Conservation (phyloP, 2,329 filamentous ascomycete genomes). For the Setomelanomma holmii region DNA sequence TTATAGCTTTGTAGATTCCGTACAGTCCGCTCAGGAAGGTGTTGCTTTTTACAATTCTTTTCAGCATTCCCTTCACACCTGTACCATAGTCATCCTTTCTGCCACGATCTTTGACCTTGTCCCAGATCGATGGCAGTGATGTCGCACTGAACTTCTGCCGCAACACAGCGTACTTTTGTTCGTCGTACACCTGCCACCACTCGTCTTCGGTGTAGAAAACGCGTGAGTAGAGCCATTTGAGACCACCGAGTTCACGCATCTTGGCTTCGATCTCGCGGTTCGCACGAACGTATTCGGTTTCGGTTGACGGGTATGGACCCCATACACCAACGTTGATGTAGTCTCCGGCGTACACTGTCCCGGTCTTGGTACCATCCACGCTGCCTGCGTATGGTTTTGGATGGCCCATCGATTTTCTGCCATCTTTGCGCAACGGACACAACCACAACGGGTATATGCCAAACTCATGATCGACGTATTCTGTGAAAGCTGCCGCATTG, state of each 20-base stretch:
- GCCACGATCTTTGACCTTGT: conserved; percentile 64
- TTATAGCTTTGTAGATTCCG: conserved; percentile 47
- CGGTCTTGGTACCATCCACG: conserved; percentile 8
- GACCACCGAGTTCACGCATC: conserved; percentile 72
- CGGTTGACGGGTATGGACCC: conserved; percentile 71
- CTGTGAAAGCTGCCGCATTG: conserved; percentile 59
- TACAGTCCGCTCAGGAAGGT: conserved; percentile 48
- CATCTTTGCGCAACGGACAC: conserved; percentile 56
- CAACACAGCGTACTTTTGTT: conserved; percentile 67
- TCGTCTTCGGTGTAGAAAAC: conserved; percentile 79
- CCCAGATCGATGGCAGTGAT: conserved; percentile 70
- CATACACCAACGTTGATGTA: conserved; percentile 66
- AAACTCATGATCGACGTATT: conserved; percentile 57
- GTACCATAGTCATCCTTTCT: conserved; percentile 19
- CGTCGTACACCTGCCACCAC: conserved; percentile 71
- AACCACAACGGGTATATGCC: conserved; percentile 65
- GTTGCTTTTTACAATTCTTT: conserved; percentile 31
- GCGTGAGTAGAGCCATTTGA: conserved; percentile 89
- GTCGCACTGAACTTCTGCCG: conserved; percentile 68
- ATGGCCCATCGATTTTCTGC: conserved; percentile 39
- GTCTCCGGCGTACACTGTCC: conserved; percentile 18
- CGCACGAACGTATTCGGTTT: conserved; percentile 67
- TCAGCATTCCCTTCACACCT: conserved; percentile 31
- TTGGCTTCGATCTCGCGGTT: conserved; percentile 77
- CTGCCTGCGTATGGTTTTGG: conserved; percentile 16